Conservation (phyloP, 139 green algal genomes). For the Picochlorum sp. region DNA sequence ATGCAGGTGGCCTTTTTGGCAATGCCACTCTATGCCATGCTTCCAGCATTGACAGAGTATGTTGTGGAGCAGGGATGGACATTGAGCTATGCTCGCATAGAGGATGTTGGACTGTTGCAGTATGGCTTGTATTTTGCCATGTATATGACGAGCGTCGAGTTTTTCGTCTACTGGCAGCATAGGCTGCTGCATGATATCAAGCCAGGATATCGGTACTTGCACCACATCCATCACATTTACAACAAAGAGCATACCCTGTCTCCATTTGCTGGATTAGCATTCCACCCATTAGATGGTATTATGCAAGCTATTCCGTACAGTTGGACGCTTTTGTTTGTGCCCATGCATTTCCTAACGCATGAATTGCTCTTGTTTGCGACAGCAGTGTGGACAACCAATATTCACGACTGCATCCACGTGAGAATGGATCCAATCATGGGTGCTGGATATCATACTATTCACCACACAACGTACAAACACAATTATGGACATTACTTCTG, state of each 20-base stretch:
- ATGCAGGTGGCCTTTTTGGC: conserved; percentile 64
- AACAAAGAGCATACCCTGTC: conserved; percentile 96
- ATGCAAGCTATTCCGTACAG: conserved; percentile 80
- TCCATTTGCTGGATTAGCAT: conserved; percentile 92
- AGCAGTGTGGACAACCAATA: conserved; percentile 92
- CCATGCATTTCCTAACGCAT: conserved; percentile 87
- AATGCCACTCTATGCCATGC: conserved; percentile 79
- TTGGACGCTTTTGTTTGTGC: conserved; percentile 69
- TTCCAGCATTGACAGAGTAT: conserved; percentile 69
- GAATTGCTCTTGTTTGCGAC: conserved; percentile 89
- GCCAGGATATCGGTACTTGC: conserved; percentile 47
- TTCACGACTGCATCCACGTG: conserved; percentile 87
- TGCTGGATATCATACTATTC: conserved; percentile 91
- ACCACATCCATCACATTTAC: conserved; percentile 92
- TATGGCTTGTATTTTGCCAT: conserved; percentile 68
- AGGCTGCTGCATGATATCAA: conserved; percentile 74
- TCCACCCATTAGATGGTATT: conserved; percentile 83
- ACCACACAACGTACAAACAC: conserved; percentile 89
- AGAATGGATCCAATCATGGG: conserved; percentile 79
- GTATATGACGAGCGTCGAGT: conserved; percentile 89
- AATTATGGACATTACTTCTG: conserved; percentile 95
- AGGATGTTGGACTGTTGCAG: conserved; percentile 52
- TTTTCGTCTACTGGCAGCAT: conserved; percentile 94
- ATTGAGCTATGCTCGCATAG: conserved; percentile 47
- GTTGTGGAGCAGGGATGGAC: conserved; percentile 80